Evolutionary conservation across 1,139 yeast genomes (phyloP).

Genomic region (Hanseniaspora sp.): DNA sequence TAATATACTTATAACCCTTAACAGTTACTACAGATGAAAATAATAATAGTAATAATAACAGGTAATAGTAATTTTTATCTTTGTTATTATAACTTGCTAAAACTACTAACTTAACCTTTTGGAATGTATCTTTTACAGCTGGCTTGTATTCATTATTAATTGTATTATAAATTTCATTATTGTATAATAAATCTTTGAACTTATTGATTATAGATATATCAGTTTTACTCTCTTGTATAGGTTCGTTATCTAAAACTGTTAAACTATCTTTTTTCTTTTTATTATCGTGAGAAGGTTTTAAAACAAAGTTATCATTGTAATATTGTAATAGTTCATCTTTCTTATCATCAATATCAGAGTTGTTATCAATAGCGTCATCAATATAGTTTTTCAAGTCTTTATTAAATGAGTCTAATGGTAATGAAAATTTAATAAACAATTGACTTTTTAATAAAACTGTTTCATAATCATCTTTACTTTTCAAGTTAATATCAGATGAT

Average conservation of each 20-base stretch:
- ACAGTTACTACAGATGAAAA: neutral
- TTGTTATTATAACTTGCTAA: neutral
- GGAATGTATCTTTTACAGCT: neutral
- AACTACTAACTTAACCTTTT: neutral
- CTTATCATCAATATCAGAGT: neutral
- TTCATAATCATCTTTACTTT: neutral
- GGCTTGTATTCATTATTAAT: neutral
- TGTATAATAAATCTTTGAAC: constrained; percentile 2
- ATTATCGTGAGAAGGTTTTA: neutral
- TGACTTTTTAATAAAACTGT: constrained; percentile 3
- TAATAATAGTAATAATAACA: neutral
- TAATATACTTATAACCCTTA: neutral
- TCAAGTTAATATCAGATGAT: neutral
- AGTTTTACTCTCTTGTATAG: neutral
- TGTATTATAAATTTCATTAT: constrained; percentile 2
- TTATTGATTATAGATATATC: neutral
- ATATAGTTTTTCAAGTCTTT: neutral
- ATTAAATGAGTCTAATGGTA: neutral
- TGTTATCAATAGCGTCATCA: neutral
- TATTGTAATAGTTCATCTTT: neutral
- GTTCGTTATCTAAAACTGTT: constrained; percentile 8
- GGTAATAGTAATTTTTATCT: neutral
- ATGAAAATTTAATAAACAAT: neutral
- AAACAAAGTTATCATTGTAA: neutral
- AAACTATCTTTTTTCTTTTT: neutral